Conservation (phyloP, 1,284 basidiomycete species). For the Takashimella tepidaria region DNA sequence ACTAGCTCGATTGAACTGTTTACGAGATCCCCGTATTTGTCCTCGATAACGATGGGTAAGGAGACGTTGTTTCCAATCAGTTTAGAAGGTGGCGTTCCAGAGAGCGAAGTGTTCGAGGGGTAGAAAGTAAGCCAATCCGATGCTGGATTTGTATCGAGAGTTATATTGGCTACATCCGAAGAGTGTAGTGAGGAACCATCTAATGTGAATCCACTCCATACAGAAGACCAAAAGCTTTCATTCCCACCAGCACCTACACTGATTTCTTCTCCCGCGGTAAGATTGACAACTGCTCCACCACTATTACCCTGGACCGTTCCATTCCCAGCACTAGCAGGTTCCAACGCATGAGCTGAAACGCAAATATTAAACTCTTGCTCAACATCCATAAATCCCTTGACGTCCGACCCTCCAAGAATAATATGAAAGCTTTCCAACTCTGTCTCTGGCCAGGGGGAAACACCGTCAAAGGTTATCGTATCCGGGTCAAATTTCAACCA, state of each 20-base stretch:
- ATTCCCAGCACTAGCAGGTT: constrained; percentile 1
- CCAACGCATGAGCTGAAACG: constrained; percentile 37
- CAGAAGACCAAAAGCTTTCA: neutral
- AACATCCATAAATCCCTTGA: constrained; percentile 52
- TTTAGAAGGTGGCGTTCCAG: constrained; percentile 57
- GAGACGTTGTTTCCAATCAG: constrained; percentile 36
- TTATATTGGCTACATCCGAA: constrained; percentile 13
- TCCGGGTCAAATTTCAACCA: constrained; percentile 70
- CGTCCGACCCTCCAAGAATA: constrained; percentile 57
- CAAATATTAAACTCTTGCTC: constrained; percentile 65
- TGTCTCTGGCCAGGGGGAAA: constrained; percentile 54
- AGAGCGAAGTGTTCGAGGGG: constrained; percentile 54
- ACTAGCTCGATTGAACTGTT: constrained; percentile 59
- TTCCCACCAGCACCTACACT: neutral
- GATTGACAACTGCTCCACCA: constrained; percentile 51
- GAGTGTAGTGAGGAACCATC: neutral
- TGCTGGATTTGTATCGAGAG: constrained; percentile 51
- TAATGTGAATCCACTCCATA: neutral
- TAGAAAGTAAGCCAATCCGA: constrained; percentile 68
- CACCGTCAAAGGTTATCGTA: constrained; percentile 71
- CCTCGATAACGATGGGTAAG: constrained; percentile 60
- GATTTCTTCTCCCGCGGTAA: constrained; percentile 55
- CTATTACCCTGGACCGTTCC: constrained; percentile 1
- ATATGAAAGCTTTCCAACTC: constrained; percentile 34
- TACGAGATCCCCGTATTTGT: constrained; percentile 58